Evolutionary conservation across 2,329 filamentous ascomycete genomes (phyloP).

Genomic region (Alternaria sp.): DNA sequence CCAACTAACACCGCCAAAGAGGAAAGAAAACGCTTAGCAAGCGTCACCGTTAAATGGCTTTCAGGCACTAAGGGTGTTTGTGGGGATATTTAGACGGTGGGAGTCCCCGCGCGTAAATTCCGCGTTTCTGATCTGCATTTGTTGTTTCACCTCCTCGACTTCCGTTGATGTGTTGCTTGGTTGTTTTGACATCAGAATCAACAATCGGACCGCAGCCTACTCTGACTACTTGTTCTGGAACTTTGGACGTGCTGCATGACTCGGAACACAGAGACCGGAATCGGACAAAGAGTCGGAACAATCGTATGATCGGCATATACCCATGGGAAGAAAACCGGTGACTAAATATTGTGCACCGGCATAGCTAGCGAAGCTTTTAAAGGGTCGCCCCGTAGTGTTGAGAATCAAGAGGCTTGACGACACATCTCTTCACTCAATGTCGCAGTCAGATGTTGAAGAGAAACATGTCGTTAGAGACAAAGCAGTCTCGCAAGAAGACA

Average conservation of each 20-base stretch:
- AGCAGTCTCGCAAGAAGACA: slow-evolving; percentile 22
- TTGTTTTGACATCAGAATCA: not conserved
- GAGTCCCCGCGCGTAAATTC: not conserved
- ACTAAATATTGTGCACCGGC: not conserved
- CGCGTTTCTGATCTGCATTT: not conserved
- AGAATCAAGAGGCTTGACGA: not conserved
- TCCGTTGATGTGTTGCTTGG: not conserved
- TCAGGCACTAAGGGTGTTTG: slow-evolving; percentile 1
- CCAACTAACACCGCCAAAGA: slow-evolving; percentile 1
- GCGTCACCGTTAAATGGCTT: slow-evolving; percentile 19
- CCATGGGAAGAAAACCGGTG: not conserved
- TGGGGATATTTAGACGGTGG: slow-evolving; percentile 1
- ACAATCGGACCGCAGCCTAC: not conserved
- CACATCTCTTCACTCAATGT: slow-evolving; percentile 12
- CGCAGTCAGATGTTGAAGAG: slow-evolving; percentile 21
- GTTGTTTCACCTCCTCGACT: not conserved
- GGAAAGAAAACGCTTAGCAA: slow-evolving; percentile 31
- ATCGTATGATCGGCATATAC: not conserved
- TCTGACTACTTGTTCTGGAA: not conserved
- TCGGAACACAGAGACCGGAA: not conserved
- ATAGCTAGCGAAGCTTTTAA: not conserved
- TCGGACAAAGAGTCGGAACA: not conserved
- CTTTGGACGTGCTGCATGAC: not conserved
- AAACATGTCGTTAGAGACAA: slow-evolving; percentile 19
- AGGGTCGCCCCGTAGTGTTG: not conserved